Base-by-base conservation (phyloP, 2,329 filamentous ascomycete genomes). In the Byssoonygena ceratinophila region DNA sequence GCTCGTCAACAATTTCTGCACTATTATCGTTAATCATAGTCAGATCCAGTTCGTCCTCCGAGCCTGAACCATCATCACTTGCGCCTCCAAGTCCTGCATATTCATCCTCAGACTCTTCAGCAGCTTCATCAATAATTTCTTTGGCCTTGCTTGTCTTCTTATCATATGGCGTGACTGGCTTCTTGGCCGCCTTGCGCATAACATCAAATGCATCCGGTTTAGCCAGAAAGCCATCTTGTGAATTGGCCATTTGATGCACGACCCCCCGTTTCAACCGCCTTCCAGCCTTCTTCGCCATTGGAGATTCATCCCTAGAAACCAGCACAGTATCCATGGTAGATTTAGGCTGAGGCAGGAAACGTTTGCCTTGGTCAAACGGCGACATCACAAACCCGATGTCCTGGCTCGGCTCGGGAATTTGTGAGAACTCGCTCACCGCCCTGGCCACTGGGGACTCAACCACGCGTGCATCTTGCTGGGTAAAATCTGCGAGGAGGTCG, bases 31-130 rank as follows among this genome's bases (percentile, higher is more conserved):
- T 86, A 63, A 98, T 95, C 81, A 98, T 94, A 57, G 88, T 83
- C 60, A 85, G 80, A 57, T 92, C 80, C 53, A 86, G 81, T 32
- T 84, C 85, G 55, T 87, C 80, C 54, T 89, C 85, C 52, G 83
- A 84, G 40, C 79, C 84, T 41, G 82, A 83, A 58, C 91, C 87
- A 59, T 97, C 91, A 55, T 91, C 90, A 67, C 90, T 91, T 9
- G 76, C 84, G 57, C 92, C 92, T 59, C 92, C 92, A 8, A 98
- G 76, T 3, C 92, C 92, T 36, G 90, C 91, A 66, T 97, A 98
- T 68, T 98, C 92, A 65, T 98, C 92, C 65, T 98, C 94, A 0
- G 92, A 98, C 70, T 98, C 92, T 61, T 95, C 87, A 55, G 92
- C 91, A 65, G 94, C 89, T 59, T 96, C 92, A 59, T 97, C 81